phyloP scores from a whole-genome alignment of 2,329 filamentous ascomycete species.

The Sclerotinia borealis region DNA sequence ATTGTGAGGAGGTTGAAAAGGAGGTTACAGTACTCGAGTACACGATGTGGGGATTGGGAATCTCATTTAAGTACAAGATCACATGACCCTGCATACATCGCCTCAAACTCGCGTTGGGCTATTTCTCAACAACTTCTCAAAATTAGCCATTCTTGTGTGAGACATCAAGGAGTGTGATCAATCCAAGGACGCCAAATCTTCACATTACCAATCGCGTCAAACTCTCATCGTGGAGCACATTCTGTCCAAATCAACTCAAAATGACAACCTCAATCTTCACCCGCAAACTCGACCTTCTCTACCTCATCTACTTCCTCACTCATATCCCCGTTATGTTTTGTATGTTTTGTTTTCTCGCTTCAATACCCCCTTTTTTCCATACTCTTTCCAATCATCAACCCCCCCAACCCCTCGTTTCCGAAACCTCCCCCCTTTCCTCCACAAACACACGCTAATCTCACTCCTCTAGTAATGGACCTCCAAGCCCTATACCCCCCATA shows the following conservation, averaged over 20 bases:
- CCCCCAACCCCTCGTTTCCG: not conserved
- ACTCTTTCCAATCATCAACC: too few relatives aligned
- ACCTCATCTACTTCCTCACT: constrained; percentile 55
- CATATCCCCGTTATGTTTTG: constrained; percentile 57
- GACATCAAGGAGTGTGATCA: not conserved
- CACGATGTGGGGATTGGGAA: too few relatives aligned
- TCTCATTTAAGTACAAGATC: not conserved
- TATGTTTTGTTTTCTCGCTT: constrained; percentile 32
- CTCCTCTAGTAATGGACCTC: constrained; percentile 50
- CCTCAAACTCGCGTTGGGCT: not conserved
- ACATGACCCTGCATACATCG: not conserved
- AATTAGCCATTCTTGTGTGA: not conserved
- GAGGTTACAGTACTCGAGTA: too few relatives aligned
- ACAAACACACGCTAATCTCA: not conserved
- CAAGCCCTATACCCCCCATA: constrained; percentile 50
- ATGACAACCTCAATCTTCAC: constrained; percentile 28
- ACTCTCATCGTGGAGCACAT: too few relatives aligned
- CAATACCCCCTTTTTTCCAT: not conserved
- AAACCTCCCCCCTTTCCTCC: too few relatives aligned
- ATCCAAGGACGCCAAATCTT: too few relatives aligned
- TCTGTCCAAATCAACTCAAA: not conserved
- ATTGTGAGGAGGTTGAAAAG: not conserved
- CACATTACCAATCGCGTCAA: not conserved
- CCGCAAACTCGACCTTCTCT: constrained; percentile 33
- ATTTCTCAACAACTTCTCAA: not conserved